A percentile compares a stretch with the other conserved stretches of the same genome.
phyloP scores from a whole-genome alignment of 805 yeast genomes.

The Naumovozyma dairenensis region DNA sequence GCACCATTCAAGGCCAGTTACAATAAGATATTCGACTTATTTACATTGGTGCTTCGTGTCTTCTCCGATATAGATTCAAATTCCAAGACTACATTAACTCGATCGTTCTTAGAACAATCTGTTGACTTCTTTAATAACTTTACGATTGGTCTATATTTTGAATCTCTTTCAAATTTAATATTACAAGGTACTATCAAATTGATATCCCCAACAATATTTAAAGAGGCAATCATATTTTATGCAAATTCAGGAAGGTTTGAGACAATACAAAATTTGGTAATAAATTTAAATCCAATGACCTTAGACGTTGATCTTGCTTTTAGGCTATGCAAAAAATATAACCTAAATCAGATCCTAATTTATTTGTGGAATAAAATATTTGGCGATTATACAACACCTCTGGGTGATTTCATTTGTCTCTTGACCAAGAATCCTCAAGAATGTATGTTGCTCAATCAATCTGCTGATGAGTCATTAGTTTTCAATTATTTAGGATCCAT shows the following conservation, averaged over 20 bases:
- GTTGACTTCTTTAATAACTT: slow-evolving; percentile 9
- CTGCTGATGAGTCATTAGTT: slow-evolving; percentile 16
- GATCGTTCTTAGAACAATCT: slow-evolving; percentile 1
- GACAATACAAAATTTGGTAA: slow-evolving; percentile 54
- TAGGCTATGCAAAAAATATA: slow-evolving; percentile 44
- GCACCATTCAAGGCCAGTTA: too few species aligned
- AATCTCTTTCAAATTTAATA: slow-evolving; percentile 43
- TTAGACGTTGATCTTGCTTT: slow-evolving; percentile 75
- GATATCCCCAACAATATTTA: slow-evolving; percentile 57
- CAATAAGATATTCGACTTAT: slow-evolving; percentile 12
- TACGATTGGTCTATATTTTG: slow-evolving; percentile 37
- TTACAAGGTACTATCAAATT: slow-evolving; percentile 35
- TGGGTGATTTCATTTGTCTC: slow-evolving; percentile 42
- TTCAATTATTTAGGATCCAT: slow-evolving; percentile 58
- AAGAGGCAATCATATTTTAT: slow-evolving; percentile 48
- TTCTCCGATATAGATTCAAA: neutral
- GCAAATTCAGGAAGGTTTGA: slow-evolving; percentile 34
- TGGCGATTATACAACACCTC: slow-evolving; percentile 62
- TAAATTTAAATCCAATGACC: slow-evolving; percentile 53
- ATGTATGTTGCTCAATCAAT: slow-evolving; percentile 10
- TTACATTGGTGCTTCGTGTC: slow-evolving; percentile 7
- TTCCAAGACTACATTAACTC: neutral
- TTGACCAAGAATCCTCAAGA: slow-evolving; percentile 2
- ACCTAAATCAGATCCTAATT: slow-evolving; percentile 51
- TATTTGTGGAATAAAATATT: slow-evolving; percentile 67